Percentiles rank a stretch among this genome's conserved stretches.
Conservation (phyloP, 1,284 basidiomycete species). For the Heterobasidion irregulare region DNA sequence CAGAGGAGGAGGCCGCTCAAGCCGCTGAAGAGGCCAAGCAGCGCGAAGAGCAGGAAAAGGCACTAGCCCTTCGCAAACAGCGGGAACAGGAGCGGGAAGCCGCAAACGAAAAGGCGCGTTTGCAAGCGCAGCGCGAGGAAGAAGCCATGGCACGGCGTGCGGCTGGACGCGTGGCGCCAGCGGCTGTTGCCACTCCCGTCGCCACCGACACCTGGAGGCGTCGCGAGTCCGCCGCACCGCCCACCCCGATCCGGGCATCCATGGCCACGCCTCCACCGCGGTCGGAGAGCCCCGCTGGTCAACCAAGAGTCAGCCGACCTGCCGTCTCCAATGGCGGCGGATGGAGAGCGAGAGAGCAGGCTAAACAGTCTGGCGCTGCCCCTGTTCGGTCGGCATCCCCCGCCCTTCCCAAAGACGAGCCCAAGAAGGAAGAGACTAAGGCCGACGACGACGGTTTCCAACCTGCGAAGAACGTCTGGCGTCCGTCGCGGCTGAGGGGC, state of each 20-base stretch:
- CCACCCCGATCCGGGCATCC: constrained; percentile 13
- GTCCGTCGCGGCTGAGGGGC: constrained; percentile 21
- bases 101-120: constrained; percentile 46
- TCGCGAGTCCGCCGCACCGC: constrained; percentile 19
- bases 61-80: constrained; percentile 42
- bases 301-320: constrained; percentile 33
- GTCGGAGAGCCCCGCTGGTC: constrained; percentile 37
- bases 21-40: constrained; percentile 53
- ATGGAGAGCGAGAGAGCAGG: constrained; percentile 52
- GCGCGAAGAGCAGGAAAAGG: constrained; percentile 53
- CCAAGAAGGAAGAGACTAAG: constrained; percentile 23
- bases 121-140: constrained; percentile 70
- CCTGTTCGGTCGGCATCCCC: constrained; percentile 19
- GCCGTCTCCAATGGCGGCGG: constrained; percentile 27
- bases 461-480: constrained; percentile 44
- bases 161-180: constrained; percentile 20
- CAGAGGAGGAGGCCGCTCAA: constrained; percentile 47
- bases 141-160: constrained; percentile 59
- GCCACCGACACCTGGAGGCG: constrained; percentile 24
- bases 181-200: constrained; percentile 24
- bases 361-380: constrained; percentile 23
- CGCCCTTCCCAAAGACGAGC: constrained; percentile 8
- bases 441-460: constrained; percentile 59
- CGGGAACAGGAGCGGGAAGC: constrained; percentile 65
- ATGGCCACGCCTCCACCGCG: constrained; percentile 23